Percentiles rank a stretch among this genome's conserved stretches.
Evolutionary conservation across 257 asterid species (phyloP).

Genomic region (Eustoma russellianum): DNA sequence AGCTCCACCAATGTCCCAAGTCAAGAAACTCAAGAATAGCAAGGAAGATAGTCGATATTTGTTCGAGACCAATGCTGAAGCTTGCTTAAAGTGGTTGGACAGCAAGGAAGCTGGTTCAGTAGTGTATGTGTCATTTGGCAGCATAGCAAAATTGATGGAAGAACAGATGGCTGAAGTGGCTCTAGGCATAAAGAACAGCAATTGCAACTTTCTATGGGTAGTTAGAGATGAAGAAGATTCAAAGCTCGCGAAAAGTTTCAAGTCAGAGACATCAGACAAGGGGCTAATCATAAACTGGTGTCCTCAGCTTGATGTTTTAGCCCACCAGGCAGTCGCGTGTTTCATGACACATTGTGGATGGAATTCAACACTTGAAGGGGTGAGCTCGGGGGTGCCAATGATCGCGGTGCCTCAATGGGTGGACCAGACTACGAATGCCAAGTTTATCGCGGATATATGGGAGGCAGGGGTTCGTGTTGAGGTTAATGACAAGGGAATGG

Average conservation of each 20-base stretch:
- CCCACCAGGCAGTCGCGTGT: conserved; percentile 7
- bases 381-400: conserved; percentile 6
- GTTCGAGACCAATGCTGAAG: conserved; percentile 3
- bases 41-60: conserved; percentile 4
- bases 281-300: conserved; percentile 14
- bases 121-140: neutral
- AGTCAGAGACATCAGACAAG: neutral
- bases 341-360: conserved; percentile 20
- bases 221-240: neutral
- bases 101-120: neutral
- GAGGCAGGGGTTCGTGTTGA: conserved; percentile 3
- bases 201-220: neutral
- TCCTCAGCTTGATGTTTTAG: conserved; percentile 13
- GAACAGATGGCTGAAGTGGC: conserved; percentile 1
- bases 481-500: neutral
- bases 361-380: conserved; percentile 13
- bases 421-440: conserved; percentile 15
- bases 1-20: conserved; percentile 1
- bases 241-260: neutral
- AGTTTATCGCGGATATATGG: conserved; percentile 8
- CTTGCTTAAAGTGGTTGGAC: neutral
- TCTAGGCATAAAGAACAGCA: neutral
- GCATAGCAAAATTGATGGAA: neutral
- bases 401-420: conserved; percentile 6
- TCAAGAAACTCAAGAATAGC: neutral